Base-by-base conservation (phyloP, 2,329 filamentous ascomycete genomes). In the Didymellaceae sp. region DNA sequence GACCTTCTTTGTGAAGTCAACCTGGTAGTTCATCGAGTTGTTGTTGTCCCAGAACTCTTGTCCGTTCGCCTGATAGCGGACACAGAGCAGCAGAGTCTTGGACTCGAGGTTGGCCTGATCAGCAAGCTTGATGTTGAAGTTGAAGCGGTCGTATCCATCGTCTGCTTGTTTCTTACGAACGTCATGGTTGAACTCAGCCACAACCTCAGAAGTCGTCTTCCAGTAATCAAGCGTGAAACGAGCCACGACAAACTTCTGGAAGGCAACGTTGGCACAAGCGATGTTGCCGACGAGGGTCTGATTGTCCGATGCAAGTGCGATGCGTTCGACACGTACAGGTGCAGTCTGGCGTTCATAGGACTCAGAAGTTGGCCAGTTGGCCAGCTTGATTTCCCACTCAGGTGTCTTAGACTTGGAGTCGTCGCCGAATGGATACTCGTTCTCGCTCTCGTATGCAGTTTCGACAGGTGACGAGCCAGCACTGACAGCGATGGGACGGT, bases 11-110 rank as follows among this genome's bases (percentile, higher is more conserved):
- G 81, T 80, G 77, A 99, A 99, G 72, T 96, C 91, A 45, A 97
- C 84, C 73, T 97, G 92, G 77, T 94, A 99, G 76, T 99, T 97
- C 74, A 85, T 83, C 22, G 80, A 78, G 62, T 80, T 79, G 72
- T 99, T 99, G 81, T 93, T 99, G 75, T 99, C 94, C 94, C 94
- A 99, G 73, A 86, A 90, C 65, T 97, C 93, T 55, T 88, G 82
- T 14, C 91, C 90, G 56, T 87, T 86, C 51, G 96, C 91, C 30
- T 78, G 85, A 75, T 97, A 99, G 42, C 91, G 88, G 41, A 97
- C 82, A 74, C 94, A 97, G 67, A 97, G 86, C 74, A 92, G 91
- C 68, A 99, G 80, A 0, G 91, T 96, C 81, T 97, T 97, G 59
- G 86, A 85, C 73, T 97, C 92, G 35, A 99, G 81, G 71, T 97